Percentiles rank a stretch among this genome's conserved stretches.
Conservation (phyloP, 176 grass and related monocot genomes). For the Chrysopogon serrulatus region DNA sequence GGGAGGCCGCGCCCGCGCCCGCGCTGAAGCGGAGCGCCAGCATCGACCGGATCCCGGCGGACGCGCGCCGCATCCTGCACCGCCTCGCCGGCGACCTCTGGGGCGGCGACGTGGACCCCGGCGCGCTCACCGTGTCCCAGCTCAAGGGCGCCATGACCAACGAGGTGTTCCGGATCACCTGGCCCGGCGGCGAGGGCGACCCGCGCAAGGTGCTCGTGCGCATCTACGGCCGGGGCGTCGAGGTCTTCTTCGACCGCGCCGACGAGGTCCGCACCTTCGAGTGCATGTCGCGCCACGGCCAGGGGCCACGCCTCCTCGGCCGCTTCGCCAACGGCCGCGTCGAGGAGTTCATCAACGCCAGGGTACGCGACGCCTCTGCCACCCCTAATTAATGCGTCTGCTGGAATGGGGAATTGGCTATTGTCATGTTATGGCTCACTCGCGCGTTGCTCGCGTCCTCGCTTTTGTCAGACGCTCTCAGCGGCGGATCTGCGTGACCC, state of each 20-base stretch:
- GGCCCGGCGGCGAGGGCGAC: slow-evolving; percentile 45
- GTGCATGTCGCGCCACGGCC: slow-evolving; percentile 66
- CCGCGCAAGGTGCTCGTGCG: slow-evolving; percentile 67
- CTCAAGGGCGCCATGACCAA: slow-evolving; percentile 91
- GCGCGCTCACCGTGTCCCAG: slow-evolving; percentile 53
- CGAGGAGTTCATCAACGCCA: too few species aligned
- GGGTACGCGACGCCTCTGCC: slow-evolving; percentile 27
- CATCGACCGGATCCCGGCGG: slow-evolving; percentile 72
- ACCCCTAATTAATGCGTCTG: background rate
- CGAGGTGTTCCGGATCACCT: slow-evolving; percentile 79
- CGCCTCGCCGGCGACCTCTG: slow-evolving; percentile 70
- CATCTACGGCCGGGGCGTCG: slow-evolving; percentile 86
- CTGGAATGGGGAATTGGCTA: background rate
- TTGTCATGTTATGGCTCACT: background rate
- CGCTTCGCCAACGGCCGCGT: slow-evolving; percentile 66
- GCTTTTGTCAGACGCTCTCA: slow-evolving; percentile 59
- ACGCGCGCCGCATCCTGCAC: slow-evolving; percentile 73
- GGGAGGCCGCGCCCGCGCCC: background rate
- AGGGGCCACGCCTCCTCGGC: slow-evolving; percentile 78
- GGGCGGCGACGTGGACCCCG: slow-evolving; percentile 46
- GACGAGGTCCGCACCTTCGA: slow-evolving; percentile 67
- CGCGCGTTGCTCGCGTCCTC: background rate
- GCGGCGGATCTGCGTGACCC: slow-evolving; percentile 59
- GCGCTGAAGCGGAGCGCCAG: slow-evolving; percentile 33
- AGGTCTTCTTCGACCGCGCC: slow-evolving; percentile 81